A percentile compares a stretch with the other conserved stretches of the same genome.
These are phyloP conservation scores for Beta lomatogona DNA, from an alignment of 179 eudicot species.

Conservation along the genomic window DNA sequence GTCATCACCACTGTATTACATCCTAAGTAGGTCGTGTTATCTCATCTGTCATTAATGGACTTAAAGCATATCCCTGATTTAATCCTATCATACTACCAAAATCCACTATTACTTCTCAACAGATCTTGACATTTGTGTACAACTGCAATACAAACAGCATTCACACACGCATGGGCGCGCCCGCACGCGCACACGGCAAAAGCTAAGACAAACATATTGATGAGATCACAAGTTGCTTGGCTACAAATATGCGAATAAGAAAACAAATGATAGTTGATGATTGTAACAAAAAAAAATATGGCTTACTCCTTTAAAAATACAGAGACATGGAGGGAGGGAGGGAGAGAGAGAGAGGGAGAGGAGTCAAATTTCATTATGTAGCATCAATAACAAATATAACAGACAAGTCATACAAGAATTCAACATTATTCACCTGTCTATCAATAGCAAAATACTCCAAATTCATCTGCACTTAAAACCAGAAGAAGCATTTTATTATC, in stretches of 20 bases:
- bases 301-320: neutral
- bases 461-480: constrained; percentile 75
- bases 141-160: too few species aligned
- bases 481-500: constrained; percentile 1
- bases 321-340: neutral
- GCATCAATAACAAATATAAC: neutral
- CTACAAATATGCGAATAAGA: neutral
- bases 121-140: too few species aligned
- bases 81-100: too few species aligned
- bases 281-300: neutral
- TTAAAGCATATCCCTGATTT: too few species aligned
- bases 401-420: neutral
- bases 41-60: too few species aligned
- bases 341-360: neutral
- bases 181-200: too few species aligned
- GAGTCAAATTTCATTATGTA: neutral
- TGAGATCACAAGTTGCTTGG: neutral
- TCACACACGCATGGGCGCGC: too few species aligned
- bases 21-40: too few species aligned
- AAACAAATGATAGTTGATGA: neutral
- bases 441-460: constrained; percentile 95
- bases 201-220: neutral
- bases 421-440: constrained; percentile 66
- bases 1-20: too few species aligned
- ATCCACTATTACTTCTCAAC: too few species aligned